phyloP scores from a whole-genome alignment of 202 grass and related monocot species.

The Zizania palustris region DNA sequence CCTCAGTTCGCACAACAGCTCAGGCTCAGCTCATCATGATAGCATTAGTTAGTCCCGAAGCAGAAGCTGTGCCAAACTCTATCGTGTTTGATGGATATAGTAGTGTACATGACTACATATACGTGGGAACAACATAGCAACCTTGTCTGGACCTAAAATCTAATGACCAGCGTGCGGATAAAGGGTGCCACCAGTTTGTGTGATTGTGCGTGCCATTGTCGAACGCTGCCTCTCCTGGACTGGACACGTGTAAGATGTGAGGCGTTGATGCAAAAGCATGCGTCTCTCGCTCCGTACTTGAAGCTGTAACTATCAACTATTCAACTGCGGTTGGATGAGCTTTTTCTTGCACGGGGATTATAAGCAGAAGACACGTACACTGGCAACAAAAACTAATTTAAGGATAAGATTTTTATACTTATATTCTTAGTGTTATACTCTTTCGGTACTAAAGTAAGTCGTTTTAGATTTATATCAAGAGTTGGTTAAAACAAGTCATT shows the following conservation, averaged over 20 bases:
- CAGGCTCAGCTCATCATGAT: neutral
- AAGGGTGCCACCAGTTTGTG: neutral
- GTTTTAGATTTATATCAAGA: too few relatives aligned
- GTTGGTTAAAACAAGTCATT: too few relatives aligned
- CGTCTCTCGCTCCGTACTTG: neutral
- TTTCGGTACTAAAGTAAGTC: too few relatives aligned
- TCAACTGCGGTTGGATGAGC: too few relatives aligned
- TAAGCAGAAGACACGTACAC: too few relatives aligned
- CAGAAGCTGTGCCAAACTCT: neutral
- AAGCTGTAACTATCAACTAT: too few relatives aligned
- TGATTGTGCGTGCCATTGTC: slow-evolving; percentile 4
- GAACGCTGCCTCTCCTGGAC: slow-evolving; percentile 8
- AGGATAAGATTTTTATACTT: too few relatives aligned
- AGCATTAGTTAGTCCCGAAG: neutral
- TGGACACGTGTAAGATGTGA: slow-evolving; percentile 10
- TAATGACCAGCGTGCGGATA: neutral
- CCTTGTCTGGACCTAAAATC: slow-evolving; percentile 3
- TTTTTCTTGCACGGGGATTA: too few relatives aligned
- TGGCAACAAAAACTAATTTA: too few relatives aligned
- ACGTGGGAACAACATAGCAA: neutral
- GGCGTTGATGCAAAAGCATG: neutral
- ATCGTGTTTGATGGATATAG: neutral
- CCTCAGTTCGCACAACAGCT: neutral
- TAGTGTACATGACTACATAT: too few relatives aligned
- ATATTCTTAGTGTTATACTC: too few relatives aligned